phyloP scores from a whole-genome alignment of 257 asterid genomes.

The Forsythia viridissima region DNA sequence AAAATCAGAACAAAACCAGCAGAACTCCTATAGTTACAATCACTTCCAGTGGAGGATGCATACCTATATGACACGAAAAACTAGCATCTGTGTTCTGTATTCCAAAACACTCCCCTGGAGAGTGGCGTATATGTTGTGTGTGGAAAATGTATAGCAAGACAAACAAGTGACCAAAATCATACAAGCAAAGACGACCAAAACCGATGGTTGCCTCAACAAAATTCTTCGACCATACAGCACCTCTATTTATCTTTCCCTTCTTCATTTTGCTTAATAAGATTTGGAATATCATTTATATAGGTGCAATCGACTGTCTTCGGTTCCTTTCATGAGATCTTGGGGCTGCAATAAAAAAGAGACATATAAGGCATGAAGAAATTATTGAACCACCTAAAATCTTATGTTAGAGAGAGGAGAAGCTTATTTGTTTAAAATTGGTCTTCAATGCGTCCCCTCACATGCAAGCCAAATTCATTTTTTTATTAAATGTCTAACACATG shows the following conservation, averaged over 20 bases:
- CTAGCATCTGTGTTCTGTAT: slow-evolving; percentile 31
- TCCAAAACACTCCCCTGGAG: slow-evolving; percentile 33
- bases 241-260: slow-evolving; percentile 30
- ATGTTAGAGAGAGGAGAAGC: not conserved
- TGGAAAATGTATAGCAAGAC: slow-evolving; percentile 19
- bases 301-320: slow-evolving; percentile 25
- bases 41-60: slow-evolving; percentile 32
- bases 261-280: not conserved
- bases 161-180: slow-evolving; percentile 33
- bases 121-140: slow-evolving; percentile 26
- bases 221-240: slow-evolving; percentile 27
- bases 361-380: not conserved
- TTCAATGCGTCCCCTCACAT: no score
- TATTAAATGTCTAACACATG: no score
- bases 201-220: slow-evolving; percentile 16
- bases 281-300: slow-evolving; percentile 26
- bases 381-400: not conserved
- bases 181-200: slow-evolving; percentile 29
- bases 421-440: no score
- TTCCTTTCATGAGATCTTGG: slow-evolving; percentile 51
- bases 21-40: slow-evolving; percentile 50
- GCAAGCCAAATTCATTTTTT: no score
- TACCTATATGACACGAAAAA: slow-evolving; percentile 30
- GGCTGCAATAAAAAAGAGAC: slow-evolving; percentile 34
- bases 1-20: slow-evolving; percentile 23